A percentile compares a stretch with the other conserved stretches of the same genome.
phyloP scores from a whole-genome alignment of 495 filamentous ascomycete genomes.

The Choiromyces venosus region DNA sequence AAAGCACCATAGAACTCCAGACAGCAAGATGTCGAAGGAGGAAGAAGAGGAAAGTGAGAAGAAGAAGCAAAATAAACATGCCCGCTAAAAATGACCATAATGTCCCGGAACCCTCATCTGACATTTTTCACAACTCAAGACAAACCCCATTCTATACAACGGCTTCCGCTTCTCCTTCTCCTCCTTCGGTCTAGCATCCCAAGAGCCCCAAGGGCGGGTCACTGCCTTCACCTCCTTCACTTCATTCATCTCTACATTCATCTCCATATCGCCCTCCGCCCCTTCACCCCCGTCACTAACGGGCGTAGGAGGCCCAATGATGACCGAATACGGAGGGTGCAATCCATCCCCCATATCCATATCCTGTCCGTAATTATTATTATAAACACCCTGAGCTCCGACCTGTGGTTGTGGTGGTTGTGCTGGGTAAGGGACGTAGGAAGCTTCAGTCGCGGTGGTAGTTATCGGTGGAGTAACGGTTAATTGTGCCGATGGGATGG shows the following conservation, averaged over 20 bases:
- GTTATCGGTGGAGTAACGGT: neutral
- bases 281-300: slow-evolving; percentile 22
- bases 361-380: neutral
- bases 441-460: neutral
- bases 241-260: slow-evolving; percentile 14
- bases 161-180: slow-evolving; percentile 15
- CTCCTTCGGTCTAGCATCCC: too few species aligned
- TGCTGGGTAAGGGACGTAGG: too few species aligned
- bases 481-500: neutral
- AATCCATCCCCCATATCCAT: neutral
- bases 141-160: slow-evolving; percentile 32
- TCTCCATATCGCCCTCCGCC: slow-evolving; percentile 27
- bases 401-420: too few species aligned
- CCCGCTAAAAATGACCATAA: slow-evolving; percentile 28
- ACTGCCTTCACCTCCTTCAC: neutral
- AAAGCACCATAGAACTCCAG: neutral
- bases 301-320: slow-evolving; percentile 26
- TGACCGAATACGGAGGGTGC: neutral
- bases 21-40: neutral
- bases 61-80: slow-evolving; percentile 4
- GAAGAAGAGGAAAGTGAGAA: too few species aligned
- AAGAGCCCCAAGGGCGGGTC: too few species aligned
- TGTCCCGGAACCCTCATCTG: slow-evolving; percentile 34
- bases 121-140: slow-evolving; percentile 33
- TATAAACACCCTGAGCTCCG: neutral